Conservation (phyloP, 345 rosid species). For the Combretum micranthum region DNA sequence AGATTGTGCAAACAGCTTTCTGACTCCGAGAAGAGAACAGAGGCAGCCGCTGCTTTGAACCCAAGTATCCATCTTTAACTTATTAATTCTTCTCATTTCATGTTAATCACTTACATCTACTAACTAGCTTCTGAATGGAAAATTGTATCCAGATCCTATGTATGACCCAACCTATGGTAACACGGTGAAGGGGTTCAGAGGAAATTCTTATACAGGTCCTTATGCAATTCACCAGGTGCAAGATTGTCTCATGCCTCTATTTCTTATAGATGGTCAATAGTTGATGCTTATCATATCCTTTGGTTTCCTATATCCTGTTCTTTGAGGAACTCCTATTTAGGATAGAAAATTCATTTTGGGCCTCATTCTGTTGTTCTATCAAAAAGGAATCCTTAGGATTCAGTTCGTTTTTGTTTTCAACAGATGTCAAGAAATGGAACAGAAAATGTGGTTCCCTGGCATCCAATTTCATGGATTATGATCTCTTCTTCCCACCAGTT, state of each 20-base stretch:
- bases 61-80: slow-evolving; percentile 28
- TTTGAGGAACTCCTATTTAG: neutral
- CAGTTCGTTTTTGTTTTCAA: no score
- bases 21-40: slow-evolving; percentile 42
- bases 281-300: neutral
- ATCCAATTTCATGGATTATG: no score
- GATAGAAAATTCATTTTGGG: no score
- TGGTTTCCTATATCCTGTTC: neutral
- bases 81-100: neutral
- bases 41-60: slow-evolving; percentile 32
- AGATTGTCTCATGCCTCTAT: neutral
- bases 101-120: neutral
- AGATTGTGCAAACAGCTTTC: slow-evolving; percentile 39
- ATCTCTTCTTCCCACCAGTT: no score
- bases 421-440: no score
- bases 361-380: no score
- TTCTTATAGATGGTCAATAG: neutral
- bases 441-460: no score
- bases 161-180: slow-evolving; percentile 37
- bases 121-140: slow-evolving; percentile 4
- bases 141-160: slow-evolving; percentile 26
- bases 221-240: slow-evolving; percentile 45
- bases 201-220: slow-evolving; percentile 24
- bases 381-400: no score
- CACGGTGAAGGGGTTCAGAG: slow-evolving; percentile 29